A percentile compares a stretch with the other conserved stretches of the same genome.
Conservation (phyloP, 2,329 filamentous ascomycete species). For the Trichoderma harzianum region DNA sequence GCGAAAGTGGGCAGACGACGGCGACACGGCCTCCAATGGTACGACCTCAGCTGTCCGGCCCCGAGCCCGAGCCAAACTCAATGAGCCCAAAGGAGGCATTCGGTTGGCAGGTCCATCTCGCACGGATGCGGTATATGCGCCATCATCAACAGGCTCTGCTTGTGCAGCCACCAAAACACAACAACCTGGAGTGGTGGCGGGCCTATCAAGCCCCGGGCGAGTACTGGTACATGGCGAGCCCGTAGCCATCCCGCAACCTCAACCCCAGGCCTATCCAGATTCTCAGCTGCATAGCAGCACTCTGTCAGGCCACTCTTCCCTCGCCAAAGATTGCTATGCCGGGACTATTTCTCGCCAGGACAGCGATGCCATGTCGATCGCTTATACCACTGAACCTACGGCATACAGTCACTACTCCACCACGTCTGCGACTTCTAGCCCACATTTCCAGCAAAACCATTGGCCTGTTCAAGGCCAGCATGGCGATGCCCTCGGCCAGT, state of each 20-base stretch:
- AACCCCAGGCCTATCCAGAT: constrained; percentile 11
- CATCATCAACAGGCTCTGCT: neutral
- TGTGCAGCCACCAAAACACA: neutral
- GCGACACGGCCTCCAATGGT: neutral
- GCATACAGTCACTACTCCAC: neutral
- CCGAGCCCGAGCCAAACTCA: neutral
- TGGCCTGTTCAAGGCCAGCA: neutral
- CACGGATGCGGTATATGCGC: neutral
- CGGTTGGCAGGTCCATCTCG: neutral
- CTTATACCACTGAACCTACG: constrained; percentile 1
- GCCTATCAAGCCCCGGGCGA: neutral
- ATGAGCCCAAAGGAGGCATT: neutral
- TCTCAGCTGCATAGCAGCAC: constrained; percentile 11
- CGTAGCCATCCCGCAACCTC: neutral
- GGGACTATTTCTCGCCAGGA: constrained; percentile 1
- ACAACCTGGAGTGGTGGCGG: neutral
- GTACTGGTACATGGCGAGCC: neutral
- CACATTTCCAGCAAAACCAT: constrained; percentile 13
- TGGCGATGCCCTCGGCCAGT: neutral
- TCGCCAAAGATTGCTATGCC: neutral
- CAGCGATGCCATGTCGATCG: constrained; percentile 15
- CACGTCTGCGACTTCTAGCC: neutral
- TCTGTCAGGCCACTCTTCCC: neutral
- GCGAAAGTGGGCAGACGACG: constrained; percentile 11
- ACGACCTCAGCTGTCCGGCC: neutral